These are phyloP conservation scores for Komagataea norvegica DNA, from an alignment of 1,139 yeast species.

Conservation along the genomic window DNA sequence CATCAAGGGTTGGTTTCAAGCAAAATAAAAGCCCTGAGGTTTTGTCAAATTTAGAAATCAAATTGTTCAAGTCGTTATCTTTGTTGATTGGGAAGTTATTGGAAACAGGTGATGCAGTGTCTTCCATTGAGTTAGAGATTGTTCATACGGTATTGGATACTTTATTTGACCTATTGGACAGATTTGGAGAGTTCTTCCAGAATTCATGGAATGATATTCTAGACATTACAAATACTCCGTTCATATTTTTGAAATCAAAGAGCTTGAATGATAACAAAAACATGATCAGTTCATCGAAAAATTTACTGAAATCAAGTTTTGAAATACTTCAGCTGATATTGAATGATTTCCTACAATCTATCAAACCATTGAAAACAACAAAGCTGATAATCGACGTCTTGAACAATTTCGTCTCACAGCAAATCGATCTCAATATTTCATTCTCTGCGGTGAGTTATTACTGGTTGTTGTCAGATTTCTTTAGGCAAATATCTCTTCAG, in stretches of 20 bases:
- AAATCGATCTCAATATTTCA: constrained; percentile 73
- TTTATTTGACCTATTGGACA: constrained; percentile 65
- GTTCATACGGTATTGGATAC: constrained; percentile 59
- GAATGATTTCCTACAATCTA: constrained; percentile 71
- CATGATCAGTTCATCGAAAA: constrained; percentile 33
- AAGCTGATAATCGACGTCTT: constrained; percentile 66
- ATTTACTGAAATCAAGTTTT: constrained; percentile 59
- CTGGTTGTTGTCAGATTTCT: constrained; percentile 83
- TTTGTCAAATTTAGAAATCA: constrained; percentile 15
- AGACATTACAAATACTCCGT: constrained; percentile 63
- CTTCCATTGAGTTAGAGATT: constrained; percentile 46
- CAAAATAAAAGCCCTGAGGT: constrained; percentile 1
- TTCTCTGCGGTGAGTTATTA: constrained; percentile 88
- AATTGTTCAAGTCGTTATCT: constrained; percentile 21
- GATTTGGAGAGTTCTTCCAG: constrained; percentile 58
- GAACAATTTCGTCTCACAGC: constrained; percentile 65
- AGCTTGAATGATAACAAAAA: background rate
- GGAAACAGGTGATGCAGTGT: constrained; percentile 27
- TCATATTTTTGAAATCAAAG: constrained; percentile 36
- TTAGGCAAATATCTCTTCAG: constrained; percentile 33
- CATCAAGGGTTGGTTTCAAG: constrained; percentile 45
- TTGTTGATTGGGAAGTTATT: constrained; percentile 17
- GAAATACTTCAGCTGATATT: constrained; percentile 77
- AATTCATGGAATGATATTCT: constrained; percentile 73
- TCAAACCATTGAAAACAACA: constrained; percentile 57